Base-by-base conservation (phyloP, 2,329 filamentous ascomycete species). In the Lachnellula willkommii region DNA sequence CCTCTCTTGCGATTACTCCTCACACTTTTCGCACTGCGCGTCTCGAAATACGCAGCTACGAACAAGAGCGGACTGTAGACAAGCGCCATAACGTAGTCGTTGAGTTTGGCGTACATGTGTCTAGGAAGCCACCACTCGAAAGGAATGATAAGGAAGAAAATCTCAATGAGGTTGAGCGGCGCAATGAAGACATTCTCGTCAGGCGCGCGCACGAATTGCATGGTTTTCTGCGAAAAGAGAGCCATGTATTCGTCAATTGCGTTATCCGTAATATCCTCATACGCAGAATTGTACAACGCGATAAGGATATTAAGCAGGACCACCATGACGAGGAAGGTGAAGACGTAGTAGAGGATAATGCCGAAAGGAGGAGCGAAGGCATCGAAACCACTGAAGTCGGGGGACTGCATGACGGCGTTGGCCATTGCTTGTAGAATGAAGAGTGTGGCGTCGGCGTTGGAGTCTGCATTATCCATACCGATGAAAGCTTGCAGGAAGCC, bases 121-220 rank as follows among this genome's bases (percentile, higher is more conserved):
- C 83, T 82, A n/a, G 82, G 75, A 77, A 99, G 80, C 94, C 93
- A 99, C 94, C 94, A 99, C 75, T 97, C 94, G 52, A 95, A 86
- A 0, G 89, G 89, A 0, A 95, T 68, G 40, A 88, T 81, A 3
- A 96, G 80, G 58, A 82, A 76, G 59, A 96, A 78, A 17, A 97
- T 85, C 71, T 99, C 94, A 58, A 99, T 81, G 2, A 99, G 79
- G 70, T 99, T 99, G 73, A 99, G 89, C 0, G 94, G 94, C 0
- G 94, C 86, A 66, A 99, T 96, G 73, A 94, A 99, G 54, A 99
- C 94, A 65, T 99, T 99, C 72, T 99, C 94, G 66, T 99, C 94
- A 0, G 94, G 94, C 0, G 94, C 94, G 49, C 94, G 89, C 17
- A 97, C 90, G 67, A 96, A 99, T 67, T 95, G 91, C 81, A 97